Percentiles rank a stretch among this genome's conserved stretches.
Conservation (phyloP, 495 filamentous ascomycete species). For the Ascobolus immersus region DNA sequence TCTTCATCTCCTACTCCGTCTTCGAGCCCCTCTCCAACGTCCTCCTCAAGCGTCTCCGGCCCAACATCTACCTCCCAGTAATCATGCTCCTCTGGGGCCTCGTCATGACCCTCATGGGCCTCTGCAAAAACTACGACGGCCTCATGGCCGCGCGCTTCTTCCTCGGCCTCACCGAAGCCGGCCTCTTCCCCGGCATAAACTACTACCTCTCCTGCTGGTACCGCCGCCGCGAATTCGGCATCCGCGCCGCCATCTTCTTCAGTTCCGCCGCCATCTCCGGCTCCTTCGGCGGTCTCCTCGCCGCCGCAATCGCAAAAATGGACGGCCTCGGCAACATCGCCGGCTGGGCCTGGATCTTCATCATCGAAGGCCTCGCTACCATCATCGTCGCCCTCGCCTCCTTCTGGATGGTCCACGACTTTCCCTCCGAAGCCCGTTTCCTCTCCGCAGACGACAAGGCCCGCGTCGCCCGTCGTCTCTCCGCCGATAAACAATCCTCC, state of each 20-base stretch:
- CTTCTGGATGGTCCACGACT: conserved; percentile 76
- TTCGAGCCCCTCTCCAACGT: conserved; percentile 78
- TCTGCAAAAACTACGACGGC: conserved; percentile 50
- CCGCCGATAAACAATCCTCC: conserved; percentile 47
- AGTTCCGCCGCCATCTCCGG: conserved; percentile 64
- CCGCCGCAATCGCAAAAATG: conserved; percentile 54
- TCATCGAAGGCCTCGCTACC: conserved; percentile 48
- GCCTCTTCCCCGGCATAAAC: conserved; percentile 37
- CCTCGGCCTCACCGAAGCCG: conserved; percentile 61
- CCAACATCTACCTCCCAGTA: conserved; percentile 16
- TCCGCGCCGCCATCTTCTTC: conserved; percentile 52
- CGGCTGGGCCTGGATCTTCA: conserved; percentile 73
- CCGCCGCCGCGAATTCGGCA: conserved; percentile 53
- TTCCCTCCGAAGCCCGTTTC: conserved; percentile 61
- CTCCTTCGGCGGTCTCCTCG: conserved; percentile 64
- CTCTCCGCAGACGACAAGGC: conserved; percentile 43
- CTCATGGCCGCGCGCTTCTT: conserved; percentile 69
- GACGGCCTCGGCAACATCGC: conserved; percentile 35
- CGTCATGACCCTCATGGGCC: conserved; percentile 62
- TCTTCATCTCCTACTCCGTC: conserved; percentile 75
- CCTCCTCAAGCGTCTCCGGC: conserved; percentile 49
- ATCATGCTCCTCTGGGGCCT: conserved; percentile 33
- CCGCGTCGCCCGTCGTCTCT: conserved; percentile 48
- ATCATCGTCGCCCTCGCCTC: conserved; percentile 45
- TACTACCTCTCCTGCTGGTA: conserved; percentile 83